Conservation (phyloP, 202 grass and related monocot genomes). For the Eragrostis tef region DNA sequence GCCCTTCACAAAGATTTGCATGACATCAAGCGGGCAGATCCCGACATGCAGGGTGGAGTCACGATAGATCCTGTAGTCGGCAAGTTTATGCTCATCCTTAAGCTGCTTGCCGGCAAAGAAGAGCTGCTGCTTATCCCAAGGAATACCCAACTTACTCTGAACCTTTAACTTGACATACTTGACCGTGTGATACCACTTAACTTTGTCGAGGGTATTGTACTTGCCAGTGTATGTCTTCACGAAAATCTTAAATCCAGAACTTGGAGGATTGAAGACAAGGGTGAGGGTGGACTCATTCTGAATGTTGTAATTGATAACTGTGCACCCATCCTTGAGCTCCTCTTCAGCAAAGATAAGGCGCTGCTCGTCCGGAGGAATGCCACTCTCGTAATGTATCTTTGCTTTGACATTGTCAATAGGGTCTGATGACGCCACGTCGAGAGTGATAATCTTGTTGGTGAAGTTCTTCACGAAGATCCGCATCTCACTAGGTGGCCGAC, state of each 20-base stretch:
- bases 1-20: no score
- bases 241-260: neutral
- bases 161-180: neutral
- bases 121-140: no score
- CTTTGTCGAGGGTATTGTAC: neutral
- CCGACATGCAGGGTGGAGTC: neutral
- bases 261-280: neutral
- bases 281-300: neutral
- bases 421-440: neutral
- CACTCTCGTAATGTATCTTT: neutral
- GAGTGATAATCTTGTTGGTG: neutral
- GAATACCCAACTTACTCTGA: neutral
- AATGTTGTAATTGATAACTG: neutral
- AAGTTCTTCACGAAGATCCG: neutral
- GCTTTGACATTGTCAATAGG: neutral
- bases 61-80: neutral
- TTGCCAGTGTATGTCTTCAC: neutral
- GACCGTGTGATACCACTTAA: neutral
- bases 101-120: neutral
- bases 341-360: neutral
- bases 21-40: neutral
- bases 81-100: neutral
- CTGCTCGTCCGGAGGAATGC: neutral
- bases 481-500: neutral
- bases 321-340: neutral